Conservation (phyloP, 2,329 filamentous ascomycete species). For the Alternaria sp. region DNA sequence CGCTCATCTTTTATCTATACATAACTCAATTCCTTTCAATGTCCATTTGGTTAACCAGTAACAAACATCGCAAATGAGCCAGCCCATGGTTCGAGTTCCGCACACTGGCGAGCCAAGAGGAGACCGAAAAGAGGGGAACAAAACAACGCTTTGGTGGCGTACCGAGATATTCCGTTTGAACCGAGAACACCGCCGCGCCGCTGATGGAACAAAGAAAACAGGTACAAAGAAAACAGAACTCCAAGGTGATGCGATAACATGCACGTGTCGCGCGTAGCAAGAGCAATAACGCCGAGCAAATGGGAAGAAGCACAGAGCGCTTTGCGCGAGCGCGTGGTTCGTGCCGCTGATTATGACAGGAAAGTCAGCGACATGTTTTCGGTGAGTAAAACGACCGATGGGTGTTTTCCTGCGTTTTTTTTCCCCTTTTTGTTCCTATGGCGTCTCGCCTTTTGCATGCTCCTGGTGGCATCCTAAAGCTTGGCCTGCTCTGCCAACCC, state of each 20-base stretch:
- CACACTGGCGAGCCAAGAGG: slow-evolving; percentile 9
- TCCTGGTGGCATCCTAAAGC: not conserved
- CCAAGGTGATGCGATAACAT: slow-evolving; percentile 25
- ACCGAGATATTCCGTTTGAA: slow-evolving; percentile 12
- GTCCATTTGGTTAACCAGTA: not conserved
- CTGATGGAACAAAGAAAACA: not conserved
- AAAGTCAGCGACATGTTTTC: slow-evolving; percentile 6
- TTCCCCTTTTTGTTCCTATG: not conserved
- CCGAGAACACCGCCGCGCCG: not conserved
- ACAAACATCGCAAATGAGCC: slow-evolving; percentile 18
- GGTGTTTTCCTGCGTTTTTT: not conserved
- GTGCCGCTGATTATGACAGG: slow-evolving; percentile 8
- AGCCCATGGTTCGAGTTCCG: slow-evolving; percentile 7
- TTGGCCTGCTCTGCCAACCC: not conserved
- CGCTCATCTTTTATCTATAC: slow-evolving; percentile 16
- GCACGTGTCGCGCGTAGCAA: slow-evolving; percentile 7
- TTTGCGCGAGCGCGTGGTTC: slow-evolving; percentile 9
- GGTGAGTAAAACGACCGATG: not conserved
- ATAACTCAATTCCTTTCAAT: slow-evolving; percentile 2
- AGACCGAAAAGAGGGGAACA: not conserved
- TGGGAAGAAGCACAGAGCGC: slow-evolving; percentile 5
- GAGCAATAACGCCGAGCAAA: slow-evolving; percentile 10
- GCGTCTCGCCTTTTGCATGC: not conserved
- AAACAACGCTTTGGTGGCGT: slow-evolving; percentile 16
- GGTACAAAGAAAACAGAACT: slow-evolving; percentile 17